Percentiles rank a stretch among this genome's conserved stretches.
These are phyloP conservation scores for Calendula officinalis DNA, from an alignment of 129 eudicot genomes.

Conservation along the genomic window DNA sequence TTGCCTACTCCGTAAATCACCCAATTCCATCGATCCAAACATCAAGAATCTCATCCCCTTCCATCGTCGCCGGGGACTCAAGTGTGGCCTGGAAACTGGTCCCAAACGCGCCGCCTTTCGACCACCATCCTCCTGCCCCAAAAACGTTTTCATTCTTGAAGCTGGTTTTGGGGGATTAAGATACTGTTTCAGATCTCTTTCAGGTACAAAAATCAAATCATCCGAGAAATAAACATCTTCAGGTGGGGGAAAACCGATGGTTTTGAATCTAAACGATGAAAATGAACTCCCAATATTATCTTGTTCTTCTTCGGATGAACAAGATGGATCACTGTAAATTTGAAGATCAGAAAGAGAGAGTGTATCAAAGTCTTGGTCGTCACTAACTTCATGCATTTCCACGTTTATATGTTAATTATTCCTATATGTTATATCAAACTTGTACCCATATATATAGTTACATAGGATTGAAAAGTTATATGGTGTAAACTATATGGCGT, in stretches of 20 bases:
- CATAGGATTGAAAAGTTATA: not conserved
- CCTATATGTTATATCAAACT: slow-evolving; percentile 4
- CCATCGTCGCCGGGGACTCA: slow-evolving; percentile 10
- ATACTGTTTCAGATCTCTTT: not conserved
- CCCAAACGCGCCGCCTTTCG: not conserved
- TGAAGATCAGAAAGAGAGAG: slow-evolving; percentile 39
- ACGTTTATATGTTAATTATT: not conserved
- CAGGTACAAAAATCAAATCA: slow-evolving; percentile 4
- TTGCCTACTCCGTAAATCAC: slow-evolving; percentile 31
- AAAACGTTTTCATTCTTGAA: not conserved
- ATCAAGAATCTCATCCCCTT: slow-evolving; percentile 6
- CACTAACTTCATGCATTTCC: slow-evolving; percentile 28
- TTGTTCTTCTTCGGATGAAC: slow-evolving; percentile 11
- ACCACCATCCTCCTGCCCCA: not conserved
- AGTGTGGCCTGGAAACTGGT: not conserved
- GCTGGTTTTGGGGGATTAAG: not conserved
- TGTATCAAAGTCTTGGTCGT: slow-evolving; percentile 29
- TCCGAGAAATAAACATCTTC: slow-evolving; percentile 8
- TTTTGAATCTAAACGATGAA: slow-evolving; percentile 28
- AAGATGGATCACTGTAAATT: slow-evolving; percentile 32
- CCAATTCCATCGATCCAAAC: slow-evolving; percentile 34
- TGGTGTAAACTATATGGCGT: not conserved
- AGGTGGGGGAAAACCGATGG: not conserved
- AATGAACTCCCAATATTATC: slow-evolving; percentile 13
- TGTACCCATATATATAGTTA: not conserved